Evolutionary conservation across 2,329 filamentous ascomycete species (phyloP), one percentile per base, ranked within the genome.

Genomic region (Exophiala alcalophila): DNA sequence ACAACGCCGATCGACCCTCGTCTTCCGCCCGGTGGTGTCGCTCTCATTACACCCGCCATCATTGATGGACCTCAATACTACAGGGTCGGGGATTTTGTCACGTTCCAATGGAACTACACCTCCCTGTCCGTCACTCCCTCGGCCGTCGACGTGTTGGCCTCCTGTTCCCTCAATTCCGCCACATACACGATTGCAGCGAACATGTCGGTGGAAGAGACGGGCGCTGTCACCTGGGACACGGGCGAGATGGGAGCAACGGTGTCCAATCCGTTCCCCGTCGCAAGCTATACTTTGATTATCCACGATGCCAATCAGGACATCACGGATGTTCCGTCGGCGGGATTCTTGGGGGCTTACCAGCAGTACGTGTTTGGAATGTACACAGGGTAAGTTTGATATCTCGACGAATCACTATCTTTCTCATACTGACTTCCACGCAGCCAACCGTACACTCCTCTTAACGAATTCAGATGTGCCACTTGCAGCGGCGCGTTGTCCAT

Each of bases 91-190:
- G 70, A 83, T 30, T 71, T 68, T 46, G 65, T 83, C 20, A 83
- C 80, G 0, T 81, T 84, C 53, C 73, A 69, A 14, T 84, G 81
- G 80, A 84, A 84, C 63, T 84, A 83, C 63, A 84, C 81, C 7
- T 52, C 50, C 23, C 65, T 84, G 16, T 72, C 68, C 14, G 68
- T 75, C 12, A 78, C 76, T 0, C 81, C 81, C 0, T 68, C 70
- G 1, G 72, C 70, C 29, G 66, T 84, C 54, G 78, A 84, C 53
- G 71, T 84, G 25, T 63, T 83, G 29, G 80, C 81, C 2, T 74
- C 72, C 8, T 83, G 80, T 68, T 71, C 70, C 24, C 61, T 68
- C 46, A 82, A 82, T 63, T 66, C 71, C 44, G 69, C 70, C 32
- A 76, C 72, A 25, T 84, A 83, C 60, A 83, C 80, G 14, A 71